Evolutionary conservation across 768 basidiomycete genomes (phyloP), one percentile per base, ranked within the genome.

Genomic region (Scleroderma citrinum): DNA sequence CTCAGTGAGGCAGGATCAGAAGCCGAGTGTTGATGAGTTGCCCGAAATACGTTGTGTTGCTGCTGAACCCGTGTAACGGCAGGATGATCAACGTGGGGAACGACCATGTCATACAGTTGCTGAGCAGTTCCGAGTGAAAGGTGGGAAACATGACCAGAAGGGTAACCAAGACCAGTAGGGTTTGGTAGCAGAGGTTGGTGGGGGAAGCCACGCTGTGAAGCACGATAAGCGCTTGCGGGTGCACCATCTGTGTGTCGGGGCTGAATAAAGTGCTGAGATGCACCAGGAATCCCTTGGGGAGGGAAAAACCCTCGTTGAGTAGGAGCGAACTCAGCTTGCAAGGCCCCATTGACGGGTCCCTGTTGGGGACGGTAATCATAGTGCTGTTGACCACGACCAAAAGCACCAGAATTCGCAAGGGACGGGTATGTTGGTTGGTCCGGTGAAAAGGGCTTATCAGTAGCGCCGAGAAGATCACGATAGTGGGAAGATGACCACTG

Each of bases 31-130:
- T 90, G 88, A 64, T 91, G 87, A 21, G 77, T 80, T 23, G 72
- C 74, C 32, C 85, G 83, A 71, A 85, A 89, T 39, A 76, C 76
- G 56, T 81, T 82, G 60, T 83, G 83, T 60, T 87, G 87, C 57
- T 88, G 86, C 64, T 90, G 87, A 44, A 87, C 80, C 55, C 86
- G 86, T 44, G 80, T 75, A 49, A 87, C 81, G 29, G 85, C 78
- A 31, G 83, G 77, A 60, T 81, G 75, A 53, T 84, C 80, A 14
- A 49, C 35, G 29, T 66, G 57, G 48, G 76, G 71, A 30, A 74
- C 67, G 77, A 89, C 85, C 83, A 87, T 85, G 59, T 88, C 86
- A 58, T 88, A 89, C 46, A 88, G 59, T 58, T 87, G 86, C 57
- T 88, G 87, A 24, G 85, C 76, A 59, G 78, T 85, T 50, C 82